phyloP scores from a whole-genome alignment of 2,329 filamentous ascomycete species.

The Penicillium sp. region DNA sequence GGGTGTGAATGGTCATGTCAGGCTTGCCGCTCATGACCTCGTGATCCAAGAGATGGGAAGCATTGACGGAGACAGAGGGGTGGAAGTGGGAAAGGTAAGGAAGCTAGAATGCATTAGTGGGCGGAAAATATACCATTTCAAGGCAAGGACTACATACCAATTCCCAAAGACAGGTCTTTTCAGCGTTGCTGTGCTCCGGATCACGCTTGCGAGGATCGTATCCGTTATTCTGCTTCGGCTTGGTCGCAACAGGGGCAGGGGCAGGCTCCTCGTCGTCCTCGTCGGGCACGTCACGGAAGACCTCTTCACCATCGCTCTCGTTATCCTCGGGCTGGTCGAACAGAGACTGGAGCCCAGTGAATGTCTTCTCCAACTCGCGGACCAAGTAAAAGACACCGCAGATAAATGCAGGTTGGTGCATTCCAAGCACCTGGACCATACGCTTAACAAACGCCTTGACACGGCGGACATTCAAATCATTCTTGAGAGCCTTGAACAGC shows the following conservation, averaged over 20 bases:
- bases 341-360: slow-evolving; percentile 78
- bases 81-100: slow-evolving; percentile 85
- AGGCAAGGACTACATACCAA: slow-evolving; percentile 57
- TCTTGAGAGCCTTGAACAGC: slow-evolving; percentile 83
- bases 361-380: slow-evolving; percentile 75
- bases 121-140: no score
- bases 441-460: slow-evolving; percentile 97
- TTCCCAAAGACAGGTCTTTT: slow-evolving; percentile 92
- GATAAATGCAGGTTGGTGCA: slow-evolving; percentile 91
- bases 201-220: slow-evolving; percentile 93
- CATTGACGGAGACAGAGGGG: slow-evolving; percentile 86
- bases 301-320: slow-evolving; percentile 71
- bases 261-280: slow-evolving; percentile 51
- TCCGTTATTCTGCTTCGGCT: slow-evolving; percentile 38
- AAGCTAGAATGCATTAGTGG: slow-evolving; percentile 40
- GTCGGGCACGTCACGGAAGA: slow-evolving; percentile 68
- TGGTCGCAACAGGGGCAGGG: slow-evolving; percentile 23
- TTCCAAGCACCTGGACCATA: slow-evolving; percentile 79
- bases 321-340: slow-evolving; percentile 78
- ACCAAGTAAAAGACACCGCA: slow-evolving; percentile 92
- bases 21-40: slow-evolving; percentile 81
- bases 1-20: slow-evolving; percentile 83
- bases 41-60: slow-evolving; percentile 69
- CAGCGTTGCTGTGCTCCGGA: slow-evolving; percentile 90
- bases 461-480: slow-evolving; percentile 84